Conservation (phyloP, 441 rosid genomes). For the Croton laevigatus region DNA sequence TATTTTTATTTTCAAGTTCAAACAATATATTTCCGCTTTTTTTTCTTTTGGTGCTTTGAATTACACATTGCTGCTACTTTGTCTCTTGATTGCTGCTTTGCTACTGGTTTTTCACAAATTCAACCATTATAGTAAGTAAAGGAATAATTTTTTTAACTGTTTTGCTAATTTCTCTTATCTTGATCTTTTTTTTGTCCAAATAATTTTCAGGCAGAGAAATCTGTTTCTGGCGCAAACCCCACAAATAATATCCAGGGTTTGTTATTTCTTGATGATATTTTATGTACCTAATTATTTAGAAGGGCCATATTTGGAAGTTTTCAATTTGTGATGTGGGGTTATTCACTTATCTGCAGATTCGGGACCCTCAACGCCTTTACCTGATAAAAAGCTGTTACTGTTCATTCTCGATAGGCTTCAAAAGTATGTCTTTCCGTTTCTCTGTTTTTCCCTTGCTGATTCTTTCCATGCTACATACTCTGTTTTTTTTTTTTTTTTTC, state of each 20-base stretch:
- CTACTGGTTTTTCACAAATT: constrained; percentile 23
- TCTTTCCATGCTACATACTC: constrained; percentile 22
- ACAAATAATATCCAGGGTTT: constrained; percentile 42
- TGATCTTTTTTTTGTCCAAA: constrained; percentile 6
- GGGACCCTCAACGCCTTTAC: constrained; percentile 70
- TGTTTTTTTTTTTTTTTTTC: background rate
- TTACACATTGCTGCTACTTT: constrained; percentile 22
- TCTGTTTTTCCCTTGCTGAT: constrained; percentile 16
- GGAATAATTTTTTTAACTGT: background rate
- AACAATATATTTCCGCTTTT: too few species aligned
- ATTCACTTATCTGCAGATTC: constrained; percentile 38
- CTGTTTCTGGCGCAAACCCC: constrained; percentile 39
- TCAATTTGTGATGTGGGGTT: constrained; percentile 13
- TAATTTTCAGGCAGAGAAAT: constrained; percentile 39
- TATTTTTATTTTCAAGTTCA: background rate
- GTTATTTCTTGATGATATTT: constrained; percentile 18
- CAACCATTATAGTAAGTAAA: constrained; percentile 21
- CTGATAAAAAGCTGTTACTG: constrained; percentile 76
- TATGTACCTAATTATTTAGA: constrained; percentile 13
- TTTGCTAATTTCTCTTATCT: constrained; percentile 10
- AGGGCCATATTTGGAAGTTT: constrained; percentile 8
- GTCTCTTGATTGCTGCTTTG: constrained; percentile 20
- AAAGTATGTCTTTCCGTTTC: constrained; percentile 48
- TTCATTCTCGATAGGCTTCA: constrained; percentile 91
- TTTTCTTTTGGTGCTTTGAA: constrained; percentile 33